phyloP scores from a whole-genome alignment of 1,139 yeast genomes.

The Debaryomyces singareniensis region DNA sequence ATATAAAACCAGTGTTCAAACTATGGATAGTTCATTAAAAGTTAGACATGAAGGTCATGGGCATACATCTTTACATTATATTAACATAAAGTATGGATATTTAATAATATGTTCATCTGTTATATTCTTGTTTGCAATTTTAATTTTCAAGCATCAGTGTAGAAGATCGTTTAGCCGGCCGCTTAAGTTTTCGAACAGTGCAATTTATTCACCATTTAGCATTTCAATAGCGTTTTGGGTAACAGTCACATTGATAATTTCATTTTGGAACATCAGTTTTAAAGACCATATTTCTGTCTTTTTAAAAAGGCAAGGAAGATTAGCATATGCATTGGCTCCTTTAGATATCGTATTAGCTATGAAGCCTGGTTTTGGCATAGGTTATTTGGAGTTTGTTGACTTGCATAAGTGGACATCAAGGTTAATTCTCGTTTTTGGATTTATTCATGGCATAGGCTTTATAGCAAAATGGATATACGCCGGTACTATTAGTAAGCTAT shows the following conservation, averaged over 20 bases:
- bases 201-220: neutral
- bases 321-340: conserved; percentile 63
- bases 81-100: conserved; percentile 47
- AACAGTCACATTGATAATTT: conserved; percentile 14
- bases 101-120: conserved; percentile 29
- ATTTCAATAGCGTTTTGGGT: conserved; percentile 20
- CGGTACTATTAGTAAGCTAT: conserved; percentile 31
- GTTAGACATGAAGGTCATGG: conserved; percentile 28
- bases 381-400: conserved; percentile 50
- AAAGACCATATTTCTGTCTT: conserved; percentile 16
- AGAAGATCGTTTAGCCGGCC: neutral
- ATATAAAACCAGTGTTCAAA: no score
- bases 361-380: conserved; percentile 52
- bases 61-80: conserved; percentile 15
- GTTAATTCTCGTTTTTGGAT: conserved; percentile 44
- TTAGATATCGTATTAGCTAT: conserved; percentile 54
- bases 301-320: conserved; percentile 46
- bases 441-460: conserved; percentile 57
- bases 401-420: conserved; percentile 83
- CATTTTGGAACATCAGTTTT: conserved; percentile 16
- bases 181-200: neutral
- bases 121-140: conserved; percentile 16
- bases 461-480: conserved; percentile 38
- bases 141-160: neutral
- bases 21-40: neutral